Percentiles rank a stretch among this genome's conserved stretches.
Evolutionary conservation across 139 green algal genomes (phyloP).

Genomic region (Pleodorina starrii): DNA sequence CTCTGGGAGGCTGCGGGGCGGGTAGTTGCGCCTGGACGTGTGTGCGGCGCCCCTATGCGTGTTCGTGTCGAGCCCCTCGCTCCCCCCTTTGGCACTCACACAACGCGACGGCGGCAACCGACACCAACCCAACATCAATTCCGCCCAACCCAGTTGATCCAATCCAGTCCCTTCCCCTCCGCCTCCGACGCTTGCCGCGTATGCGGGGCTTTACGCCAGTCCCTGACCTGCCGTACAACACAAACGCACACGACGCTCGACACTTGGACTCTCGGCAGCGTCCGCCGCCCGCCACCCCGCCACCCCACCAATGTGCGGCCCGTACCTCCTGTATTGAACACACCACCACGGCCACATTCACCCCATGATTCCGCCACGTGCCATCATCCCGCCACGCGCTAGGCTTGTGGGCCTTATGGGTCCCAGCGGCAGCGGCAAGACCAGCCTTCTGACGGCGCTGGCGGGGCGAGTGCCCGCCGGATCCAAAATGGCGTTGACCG

Average conservation of each 20-base stretch:
- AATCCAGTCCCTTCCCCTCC: no score
- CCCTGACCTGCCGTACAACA: background rate
- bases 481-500: background rate
- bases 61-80: no score
- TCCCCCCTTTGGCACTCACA: no score
- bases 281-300: background rate
- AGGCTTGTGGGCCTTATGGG: constrained; percentile 64
- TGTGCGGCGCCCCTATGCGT: background rate
- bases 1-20: background rate
- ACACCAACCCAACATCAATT: no score
- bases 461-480: constrained; percentile 74
- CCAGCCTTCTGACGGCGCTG: constrained; percentile 86
- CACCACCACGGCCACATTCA: background rate
- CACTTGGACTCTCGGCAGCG: background rate
- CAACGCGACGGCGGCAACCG: no score
- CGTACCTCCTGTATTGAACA: background rate
- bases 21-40: background rate
- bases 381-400: background rate
- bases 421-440: constrained; percentile 80
- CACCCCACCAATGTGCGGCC: background rate
- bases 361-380: background rate
- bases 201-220: no score
- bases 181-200: no score
- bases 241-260: background rate
- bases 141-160: no score